A percentile compares a stretch with the other conserved stretches of the same genome.
phyloP scores from a whole-genome alignment of 106 monocot genomes.

The Allium fistulosum region DNA sequence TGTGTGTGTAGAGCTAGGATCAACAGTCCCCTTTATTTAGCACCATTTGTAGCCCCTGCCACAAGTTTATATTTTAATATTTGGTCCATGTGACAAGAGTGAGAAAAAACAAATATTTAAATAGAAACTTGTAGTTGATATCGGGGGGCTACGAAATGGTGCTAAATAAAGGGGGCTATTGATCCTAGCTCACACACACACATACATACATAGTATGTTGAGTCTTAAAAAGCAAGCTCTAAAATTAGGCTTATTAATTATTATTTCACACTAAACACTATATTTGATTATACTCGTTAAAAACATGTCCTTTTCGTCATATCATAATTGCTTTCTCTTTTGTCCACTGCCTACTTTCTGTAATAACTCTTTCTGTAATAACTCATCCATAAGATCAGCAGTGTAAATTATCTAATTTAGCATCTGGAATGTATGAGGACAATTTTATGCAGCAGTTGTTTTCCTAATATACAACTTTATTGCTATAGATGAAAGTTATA shows the following conservation, averaged over 20 bases:
- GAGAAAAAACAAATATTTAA: no score
- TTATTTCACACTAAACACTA: background rate
- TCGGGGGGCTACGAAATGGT: no score
- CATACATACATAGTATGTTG: background rate
- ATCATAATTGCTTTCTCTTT: background rate
- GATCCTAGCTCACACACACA: background rate
- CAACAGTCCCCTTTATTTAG: no score
- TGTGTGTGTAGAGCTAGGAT: no score
- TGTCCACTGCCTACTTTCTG: background rate
- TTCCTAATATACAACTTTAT: background rate
- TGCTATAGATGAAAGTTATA: slow-evolving; percentile 34
- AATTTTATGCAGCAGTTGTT: background rate
- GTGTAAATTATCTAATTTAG: no score
- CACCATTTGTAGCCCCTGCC: no score
- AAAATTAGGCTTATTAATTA: background rate
- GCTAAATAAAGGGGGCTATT: no score
- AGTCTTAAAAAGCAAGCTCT: background rate
- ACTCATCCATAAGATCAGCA: background rate
- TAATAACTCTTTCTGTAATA: background rate
- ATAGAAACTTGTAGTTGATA: no score
- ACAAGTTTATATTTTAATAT: no score
- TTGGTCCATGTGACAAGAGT: no score
- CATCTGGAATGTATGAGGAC: no score
- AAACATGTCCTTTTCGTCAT: background rate
- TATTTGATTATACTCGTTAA: no score